Percentiles rank a stretch among this genome's conserved stretches.
Conservation (phyloP, 768 basidiomycete species). For the Dacryopinax primogenitus region DNA sequence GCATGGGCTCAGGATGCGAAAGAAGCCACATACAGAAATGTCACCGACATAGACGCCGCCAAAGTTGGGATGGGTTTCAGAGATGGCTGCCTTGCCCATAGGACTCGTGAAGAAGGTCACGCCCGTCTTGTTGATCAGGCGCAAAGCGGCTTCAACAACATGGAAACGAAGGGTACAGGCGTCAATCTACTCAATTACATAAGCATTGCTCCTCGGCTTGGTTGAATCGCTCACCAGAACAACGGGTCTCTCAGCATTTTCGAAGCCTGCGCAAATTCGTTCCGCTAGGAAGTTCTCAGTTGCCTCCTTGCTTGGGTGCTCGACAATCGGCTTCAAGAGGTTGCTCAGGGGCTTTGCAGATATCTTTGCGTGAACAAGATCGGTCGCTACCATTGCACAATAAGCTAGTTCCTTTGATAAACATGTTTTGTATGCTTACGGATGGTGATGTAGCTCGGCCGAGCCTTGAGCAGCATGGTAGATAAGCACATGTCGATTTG, state of each 20-base stretch:
- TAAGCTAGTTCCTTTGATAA: neutral
- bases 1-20: conserved; percentile 41
- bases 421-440: neutral
- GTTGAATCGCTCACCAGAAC: conserved; percentile 19
- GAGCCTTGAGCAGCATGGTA: conserved; percentile 26
- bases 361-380: conserved; percentile 59
- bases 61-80: conserved; percentile 57
- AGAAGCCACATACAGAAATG: neutral
- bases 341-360: conserved; percentile 48
- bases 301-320: neutral
- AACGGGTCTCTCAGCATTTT: conserved; percentile 42
- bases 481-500: conserved; percentile 71
- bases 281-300: neutral
- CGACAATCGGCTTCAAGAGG: conserved; percentile 26
- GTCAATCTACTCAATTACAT: conserved; percentile 39
- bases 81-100: conserved; percentile 71
- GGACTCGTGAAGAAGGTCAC: conserved; percentile 65
- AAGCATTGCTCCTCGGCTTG: neutral
- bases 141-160: conserved; percentile 46
- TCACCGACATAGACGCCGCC: conserved; percentile 53
- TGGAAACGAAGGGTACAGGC: conserved; percentile 68
- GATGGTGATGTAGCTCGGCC: conserved; percentile 5
- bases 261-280: conserved; percentile 13
- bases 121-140: conserved; percentile 49
- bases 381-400: conserved; percentile 47